These are phyloP conservation scores for Beauveria varroae DNA, from an alignment of 2,329 filamentous ascomycete genomes.

Conservation along the genomic window DNA sequence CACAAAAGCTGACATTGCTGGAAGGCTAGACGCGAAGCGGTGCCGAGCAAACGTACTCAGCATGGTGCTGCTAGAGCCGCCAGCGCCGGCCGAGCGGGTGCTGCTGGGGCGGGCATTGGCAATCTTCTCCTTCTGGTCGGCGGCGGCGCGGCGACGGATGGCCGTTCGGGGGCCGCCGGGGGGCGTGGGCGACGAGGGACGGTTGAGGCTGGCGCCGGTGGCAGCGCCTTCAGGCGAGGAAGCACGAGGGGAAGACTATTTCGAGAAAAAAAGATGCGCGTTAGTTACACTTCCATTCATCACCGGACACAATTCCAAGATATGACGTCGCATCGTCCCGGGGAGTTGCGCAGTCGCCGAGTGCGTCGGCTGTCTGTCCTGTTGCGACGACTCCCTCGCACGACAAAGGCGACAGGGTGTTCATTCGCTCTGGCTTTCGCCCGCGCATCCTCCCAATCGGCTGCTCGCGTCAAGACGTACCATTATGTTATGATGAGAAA, in stretches of 20 bases:
- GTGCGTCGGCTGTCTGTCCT: background rate
- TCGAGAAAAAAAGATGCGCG: background rate
- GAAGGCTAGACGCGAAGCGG: background rate
- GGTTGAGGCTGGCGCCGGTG: constrained; percentile 62
- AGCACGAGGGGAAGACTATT: constrained; percentile 51
- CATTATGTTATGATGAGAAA: constrained; percentile 18
- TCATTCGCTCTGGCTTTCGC: background rate
- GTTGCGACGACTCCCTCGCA: background rate
- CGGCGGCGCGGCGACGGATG: constrained; percentile 89
- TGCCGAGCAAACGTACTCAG: constrained; percentile 59
- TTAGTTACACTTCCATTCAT: background rate
- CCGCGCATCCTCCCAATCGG: background rate
- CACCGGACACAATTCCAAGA: background rate
- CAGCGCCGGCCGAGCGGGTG: constrained; percentile 87
- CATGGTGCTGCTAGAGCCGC: constrained; percentile 97
- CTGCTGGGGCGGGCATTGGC: constrained; percentile 89
- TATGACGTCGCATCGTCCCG: background rate
- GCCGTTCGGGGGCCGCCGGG: constrained; percentile 93
- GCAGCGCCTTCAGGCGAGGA: constrained; percentile 54
- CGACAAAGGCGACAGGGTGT: background rate
- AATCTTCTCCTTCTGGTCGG: constrained; percentile 94
- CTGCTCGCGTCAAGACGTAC: constrained; percentile 19
- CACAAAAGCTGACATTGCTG: background rate
- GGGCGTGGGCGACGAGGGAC: constrained; percentile 78
- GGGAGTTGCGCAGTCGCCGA: background rate